Conservation (phyloP, 1,284 basidiomycete species). For the Cryptococcus sp. region DNA sequence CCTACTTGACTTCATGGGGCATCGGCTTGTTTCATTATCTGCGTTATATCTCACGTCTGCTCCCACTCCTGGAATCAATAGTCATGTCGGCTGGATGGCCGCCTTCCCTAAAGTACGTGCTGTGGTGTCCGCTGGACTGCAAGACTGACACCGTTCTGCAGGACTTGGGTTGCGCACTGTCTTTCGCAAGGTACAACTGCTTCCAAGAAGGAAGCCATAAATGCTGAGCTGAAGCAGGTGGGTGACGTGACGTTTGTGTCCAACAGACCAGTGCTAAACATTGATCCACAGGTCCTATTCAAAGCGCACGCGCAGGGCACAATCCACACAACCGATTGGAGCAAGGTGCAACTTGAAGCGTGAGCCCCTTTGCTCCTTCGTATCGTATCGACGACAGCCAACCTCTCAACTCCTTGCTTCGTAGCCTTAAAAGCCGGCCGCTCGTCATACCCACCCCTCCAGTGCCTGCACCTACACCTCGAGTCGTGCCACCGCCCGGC, state of each 20-base stretch:
- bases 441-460: conserved; percentile 3
- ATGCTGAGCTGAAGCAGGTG: conserved; percentile 48
- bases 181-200: conserved; percentile 40
- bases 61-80: not conserved
- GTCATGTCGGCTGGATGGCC: conserved; percentile 36
- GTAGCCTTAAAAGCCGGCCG: conserved; percentile 30
- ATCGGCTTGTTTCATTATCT: no score
- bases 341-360: conserved; percentile 44
- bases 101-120: conserved; percentile 39
- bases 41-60: no score
- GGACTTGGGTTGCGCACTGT: conserved; percentile 47
- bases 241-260: conserved; percentile 6
- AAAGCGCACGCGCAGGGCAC: conserved; percentile 45
- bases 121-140: not conserved
- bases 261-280: not conserved
- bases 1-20: no score
- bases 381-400: not conserved
- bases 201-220: conserved; percentile 47
- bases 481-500: conserved; percentile 7
- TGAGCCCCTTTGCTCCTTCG: conserved; percentile 17
- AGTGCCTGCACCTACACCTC: conserved; percentile 13
- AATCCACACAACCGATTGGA: conserved; percentile 48
- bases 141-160: conserved; percentile 17
- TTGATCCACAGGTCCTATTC: conserved; percentile 39
- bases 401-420: conserved; percentile 30